Conservation (phyloP, 768 basidiomycete species). For the Tremella mesenterica region DNA sequence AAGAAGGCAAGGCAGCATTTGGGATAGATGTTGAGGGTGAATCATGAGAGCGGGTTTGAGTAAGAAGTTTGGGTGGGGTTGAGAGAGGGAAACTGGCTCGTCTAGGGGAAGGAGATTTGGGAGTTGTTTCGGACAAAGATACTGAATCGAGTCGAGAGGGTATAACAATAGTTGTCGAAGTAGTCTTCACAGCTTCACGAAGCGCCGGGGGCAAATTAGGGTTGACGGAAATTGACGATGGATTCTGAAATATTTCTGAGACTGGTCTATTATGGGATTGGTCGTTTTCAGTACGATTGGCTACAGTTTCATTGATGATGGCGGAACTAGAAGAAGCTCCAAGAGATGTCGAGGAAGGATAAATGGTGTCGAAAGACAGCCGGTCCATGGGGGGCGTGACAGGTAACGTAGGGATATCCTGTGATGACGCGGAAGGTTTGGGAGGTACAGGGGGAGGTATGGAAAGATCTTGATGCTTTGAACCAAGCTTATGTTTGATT, state of each 20-base stretch:
- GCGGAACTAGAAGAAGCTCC: too few relatives aligned
- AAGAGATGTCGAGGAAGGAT: too few relatives aligned
- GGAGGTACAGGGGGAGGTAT: neutral
- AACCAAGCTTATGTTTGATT: neutral
- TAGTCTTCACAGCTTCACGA: too few relatives aligned
- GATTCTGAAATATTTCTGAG: too few relatives aligned
- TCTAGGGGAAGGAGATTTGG: neutral
- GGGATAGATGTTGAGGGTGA: conserved; percentile 7
- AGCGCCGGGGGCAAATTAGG: too few relatives aligned
- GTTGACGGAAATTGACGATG: too few relatives aligned
- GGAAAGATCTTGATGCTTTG: too few relatives aligned
- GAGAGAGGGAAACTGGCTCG: neutral
- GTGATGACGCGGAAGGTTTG: neutral
- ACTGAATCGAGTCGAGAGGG: neutral
- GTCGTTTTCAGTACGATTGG: too few relatives aligned
- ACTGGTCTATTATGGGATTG: too few relatives aligned
- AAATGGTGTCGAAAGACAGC: too few relatives aligned
- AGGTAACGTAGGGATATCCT: neutral
- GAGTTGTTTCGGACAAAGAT: too few relatives aligned
- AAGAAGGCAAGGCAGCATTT: conserved; percentile 1
- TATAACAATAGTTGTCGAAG: neutral
- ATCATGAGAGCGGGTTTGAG: conserved; percentile 1
- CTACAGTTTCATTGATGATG: too few relatives aligned
- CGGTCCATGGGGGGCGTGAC: neutral
- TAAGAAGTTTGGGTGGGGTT: neutral